Evolutionary conservation across 345 rosid genomes (phyloP).

Genomic region (Moricandia moricandioides): DNA sequence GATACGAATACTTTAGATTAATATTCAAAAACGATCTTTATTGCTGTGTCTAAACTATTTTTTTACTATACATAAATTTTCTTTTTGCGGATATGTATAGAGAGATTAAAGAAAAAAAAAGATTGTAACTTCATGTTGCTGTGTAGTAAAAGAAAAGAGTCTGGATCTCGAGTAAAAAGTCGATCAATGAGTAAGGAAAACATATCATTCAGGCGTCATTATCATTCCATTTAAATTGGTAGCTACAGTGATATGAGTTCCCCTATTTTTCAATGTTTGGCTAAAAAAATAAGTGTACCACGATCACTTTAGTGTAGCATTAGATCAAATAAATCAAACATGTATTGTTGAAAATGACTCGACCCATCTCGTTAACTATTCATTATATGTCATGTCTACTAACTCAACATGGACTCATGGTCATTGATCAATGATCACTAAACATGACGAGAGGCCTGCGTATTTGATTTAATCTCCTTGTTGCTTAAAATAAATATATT

Average conservation of each 20-base stretch:
- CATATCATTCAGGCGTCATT: neutral
- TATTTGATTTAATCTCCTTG: neutral
- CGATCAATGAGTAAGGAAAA: neutral
- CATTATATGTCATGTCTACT: neutral
- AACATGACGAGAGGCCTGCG: neutral
- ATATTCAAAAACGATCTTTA: neutral
- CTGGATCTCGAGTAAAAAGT: neutral
- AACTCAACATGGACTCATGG: conserved; percentile 12
- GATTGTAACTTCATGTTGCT: neutral
- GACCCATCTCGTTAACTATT: conserved; percentile 20
- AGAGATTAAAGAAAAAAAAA: neutral
- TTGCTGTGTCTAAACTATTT: neutral
- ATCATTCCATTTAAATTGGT: conserved; percentile 17
- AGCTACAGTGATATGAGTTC: neutral
- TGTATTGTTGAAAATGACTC: conserved; percentile 15
- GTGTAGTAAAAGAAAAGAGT: neutral
- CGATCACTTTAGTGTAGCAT: neutral
- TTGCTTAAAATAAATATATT: neutral
- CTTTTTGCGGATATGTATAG: neutral
- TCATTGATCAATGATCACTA: neutral
- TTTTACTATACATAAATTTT: conserved; percentile 5
- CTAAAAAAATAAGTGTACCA: neutral
- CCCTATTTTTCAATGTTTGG: neutral
- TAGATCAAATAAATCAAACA: neutral
- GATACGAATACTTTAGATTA: neutral